phyloP scores from a whole-genome alignment of 2,329 filamentous ascomycete species.

The Neofusicoccum laricinum region DNA sequence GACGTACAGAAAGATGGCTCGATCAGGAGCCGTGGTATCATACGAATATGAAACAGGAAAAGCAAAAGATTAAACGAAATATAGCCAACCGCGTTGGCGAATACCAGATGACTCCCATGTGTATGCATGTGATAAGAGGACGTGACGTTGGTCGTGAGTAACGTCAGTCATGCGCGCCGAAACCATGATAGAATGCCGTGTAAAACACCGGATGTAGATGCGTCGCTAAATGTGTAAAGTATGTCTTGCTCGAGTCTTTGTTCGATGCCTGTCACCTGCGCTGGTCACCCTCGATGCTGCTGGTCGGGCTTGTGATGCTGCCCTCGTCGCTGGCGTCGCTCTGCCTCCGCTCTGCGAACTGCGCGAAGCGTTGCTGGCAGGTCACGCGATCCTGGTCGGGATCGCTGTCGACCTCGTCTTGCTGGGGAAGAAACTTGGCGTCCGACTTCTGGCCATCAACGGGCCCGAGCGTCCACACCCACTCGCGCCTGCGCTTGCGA shows the following conservation, averaged over 20 bases:
- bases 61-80: not conserved
- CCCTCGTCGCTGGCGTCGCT: slow-evolving; percentile 10
- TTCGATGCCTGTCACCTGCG: not conserved
- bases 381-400: slow-evolving; percentile 5
- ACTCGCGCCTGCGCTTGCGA: slow-evolving; percentile 53
- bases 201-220: slow-evolving; percentile 12
- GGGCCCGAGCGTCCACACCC: slow-evolving; percentile 57
- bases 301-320: slow-evolving; percentile 6
- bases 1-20: not conserved
- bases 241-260: not conserved
- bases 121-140: slow-evolving; percentile 3
- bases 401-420: slow-evolving; percentile 7
- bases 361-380: slow-evolving; percentile 3
- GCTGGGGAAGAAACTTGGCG: slow-evolving; percentile 1
- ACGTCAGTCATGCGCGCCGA: slow-evolving; percentile 9
- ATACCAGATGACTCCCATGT: not conserved
- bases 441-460: slow-evolving; percentile 24
- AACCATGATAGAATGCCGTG: slow-evolving; percentile 6
- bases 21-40: slow-evolving; percentile 10
- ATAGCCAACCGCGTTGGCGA: not conserved
- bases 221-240: slow-evolving; percentile 8
- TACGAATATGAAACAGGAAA: slow-evolving; percentile 13
- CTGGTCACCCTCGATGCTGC: not conserved
- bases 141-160: slow-evolving; percentile 11
- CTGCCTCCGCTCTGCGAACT: not conserved